Base-by-base conservation (phyloP, 768 basidiomycete genomes). In the Kwoniella mangroviensis region DNA sequence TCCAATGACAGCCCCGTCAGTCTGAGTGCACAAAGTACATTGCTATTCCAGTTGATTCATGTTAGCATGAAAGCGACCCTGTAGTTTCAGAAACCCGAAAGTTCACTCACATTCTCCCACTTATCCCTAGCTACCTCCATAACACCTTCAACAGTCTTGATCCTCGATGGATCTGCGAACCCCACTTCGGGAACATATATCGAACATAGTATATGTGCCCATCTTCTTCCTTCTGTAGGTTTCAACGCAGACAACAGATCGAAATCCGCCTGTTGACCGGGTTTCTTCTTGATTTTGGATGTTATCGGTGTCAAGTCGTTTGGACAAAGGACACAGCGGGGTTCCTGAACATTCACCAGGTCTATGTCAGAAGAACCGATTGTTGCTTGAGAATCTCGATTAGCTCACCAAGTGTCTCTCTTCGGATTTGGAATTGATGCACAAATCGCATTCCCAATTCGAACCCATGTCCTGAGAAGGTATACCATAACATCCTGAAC, bases 211-310 rank as follows among this genome's bases (percentile, higher is more conserved):
- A 94, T 86, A 80, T 98, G 96, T 0, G 89, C 90, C 94, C 94
- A 97, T 66, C 91, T 90, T 81, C 93, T 91, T 11, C 93, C 92
- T 84, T 97, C 94, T 0, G 94, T 96, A 7, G 92, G 92, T 79
- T 95, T 96, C 89, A 52, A 89, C 88, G 65, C 92, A 87, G 67
- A 94, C 87, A 95, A 40, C 45, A 78, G 59, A 49, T 82, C 79
- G 70, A 83, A 81, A 28, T 81, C 82, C 7, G 75, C 28, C 42
- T 69, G 45, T 11, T 69, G 49, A 41, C 54, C 65, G 2, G 64
- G 57, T 54, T 80, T 80, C 6, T 52, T 24, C 59, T 76, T 76
- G 17, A 49, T 56, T n/a, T 61, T 71, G 7, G 52, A 58, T 3
- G 62, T 61, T n/a, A 78, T 42, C 1, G 73, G 52, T 13, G 76